phyloP scores from a whole-genome alignment of 176 grass and related monocot species.

The Aegilops speltoides region DNA sequence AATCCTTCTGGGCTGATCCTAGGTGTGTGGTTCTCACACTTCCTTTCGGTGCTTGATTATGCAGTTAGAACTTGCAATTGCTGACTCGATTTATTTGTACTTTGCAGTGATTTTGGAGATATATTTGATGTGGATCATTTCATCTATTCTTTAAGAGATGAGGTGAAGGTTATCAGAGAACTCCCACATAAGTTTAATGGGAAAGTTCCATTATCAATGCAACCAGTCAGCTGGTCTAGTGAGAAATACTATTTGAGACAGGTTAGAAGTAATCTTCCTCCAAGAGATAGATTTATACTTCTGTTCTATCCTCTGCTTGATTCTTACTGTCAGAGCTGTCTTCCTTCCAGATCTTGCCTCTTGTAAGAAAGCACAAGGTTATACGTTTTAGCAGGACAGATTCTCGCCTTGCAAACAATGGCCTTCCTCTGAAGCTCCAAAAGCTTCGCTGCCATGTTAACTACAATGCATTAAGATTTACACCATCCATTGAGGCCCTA shows the following conservation, averaged over 20 bases:
- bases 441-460: conserved; percentile 86
- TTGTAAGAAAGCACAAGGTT: conserved; percentile 89
- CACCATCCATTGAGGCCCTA: conserved; percentile 75
- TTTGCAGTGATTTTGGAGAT: conserved; percentile 86
- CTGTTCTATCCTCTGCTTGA: conserved; percentile 15
- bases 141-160: conserved; percentile 87
- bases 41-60: conserved; percentile 4
- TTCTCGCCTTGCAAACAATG: conserved; percentile 87
- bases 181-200: conserved; percentile 75
- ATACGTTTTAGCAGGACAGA: conserved; percentile 87
- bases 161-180: conserved; percentile 86
- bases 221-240: conserved; percentile 92
- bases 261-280: conserved; percentile 50
- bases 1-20: conserved; percentile 98
- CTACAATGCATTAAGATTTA: conserved; percentile 81
- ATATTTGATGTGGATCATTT: conserved; percentile 94
- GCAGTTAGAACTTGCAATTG: not conserved
- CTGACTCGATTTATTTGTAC: conserved; percentile 19
- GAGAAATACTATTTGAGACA: conserved; percentile 96
- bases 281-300: not conserved
- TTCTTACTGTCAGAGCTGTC: conserved; percentile 20
- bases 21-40: conserved; percentile 52
- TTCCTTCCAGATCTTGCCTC: conserved; percentile 81
- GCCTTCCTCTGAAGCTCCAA: conserved; percentile 80
- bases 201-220: conserved; percentile 70